Percentiles rank a stretch among this genome's conserved stretches.
Evolutionary conservation across 495 filamentous ascomycete genomes (phyloP).

Genomic region (Annulohypoxylon bovei): DNA sequence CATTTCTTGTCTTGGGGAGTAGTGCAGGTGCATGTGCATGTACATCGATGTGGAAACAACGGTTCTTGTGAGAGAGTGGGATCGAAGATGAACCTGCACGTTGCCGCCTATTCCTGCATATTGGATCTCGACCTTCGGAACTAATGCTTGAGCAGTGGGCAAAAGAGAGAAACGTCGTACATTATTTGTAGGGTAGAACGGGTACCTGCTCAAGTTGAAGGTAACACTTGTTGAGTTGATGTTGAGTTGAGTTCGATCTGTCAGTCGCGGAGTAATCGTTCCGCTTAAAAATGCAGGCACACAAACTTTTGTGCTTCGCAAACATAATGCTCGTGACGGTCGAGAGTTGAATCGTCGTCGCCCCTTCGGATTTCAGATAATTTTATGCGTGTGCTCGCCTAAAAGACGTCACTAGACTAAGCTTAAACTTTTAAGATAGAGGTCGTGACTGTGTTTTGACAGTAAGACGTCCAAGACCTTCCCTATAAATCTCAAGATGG

Average conservation of each 20-base stretch:
- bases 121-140: neutral
- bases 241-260: neutral
- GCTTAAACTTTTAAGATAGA: conserved; percentile 1
- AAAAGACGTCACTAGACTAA: conserved; percentile 20
- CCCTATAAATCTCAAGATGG: conserved; percentile 7
- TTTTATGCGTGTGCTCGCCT: neutral
- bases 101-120: conserved; percentile 11
- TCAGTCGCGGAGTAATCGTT: conserved; percentile 23
- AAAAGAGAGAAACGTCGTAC: conserved; percentile 11
- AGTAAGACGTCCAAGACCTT: neutral
- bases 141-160: conserved; percentile 9
- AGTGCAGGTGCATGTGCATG: neutral
- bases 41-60: too few species aligned
- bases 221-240: conserved; percentile 11
- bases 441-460: neutral
- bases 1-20: neutral
- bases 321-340: conserved; percentile 11
- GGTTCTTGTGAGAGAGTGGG: neutral
- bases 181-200: neutral
- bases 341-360: conserved; percentile 14
- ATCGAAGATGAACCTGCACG: conserved; percentile 29
- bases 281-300: conserved; percentile 15
- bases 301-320: conserved; percentile 4
- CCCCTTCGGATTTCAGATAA: neutral
- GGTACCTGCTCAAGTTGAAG: neutral